Evolutionary conservation across 345 rosid species (phyloP).

Genomic region (Salix dunnii): DNA sequence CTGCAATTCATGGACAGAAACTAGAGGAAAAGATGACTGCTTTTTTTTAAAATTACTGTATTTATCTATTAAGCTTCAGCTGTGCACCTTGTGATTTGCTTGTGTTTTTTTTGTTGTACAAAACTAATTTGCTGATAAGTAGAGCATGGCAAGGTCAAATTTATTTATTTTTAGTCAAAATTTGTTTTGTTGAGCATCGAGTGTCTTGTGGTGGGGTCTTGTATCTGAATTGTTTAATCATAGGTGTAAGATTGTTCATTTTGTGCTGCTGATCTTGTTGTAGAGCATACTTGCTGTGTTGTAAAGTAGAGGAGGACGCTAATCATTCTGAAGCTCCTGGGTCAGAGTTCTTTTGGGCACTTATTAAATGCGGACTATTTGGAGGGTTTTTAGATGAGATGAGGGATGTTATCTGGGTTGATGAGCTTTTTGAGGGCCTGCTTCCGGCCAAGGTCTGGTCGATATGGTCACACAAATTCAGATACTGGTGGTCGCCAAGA

Average conservation of each 20-base stretch:
- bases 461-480: constrained; percentile 45
- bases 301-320: constrained; percentile 16
- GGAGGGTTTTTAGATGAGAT: constrained; percentile 68
- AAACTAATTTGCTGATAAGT: constrained; percentile 2
- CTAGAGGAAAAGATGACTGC: constrained; percentile 15
- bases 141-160: constrained; percentile 11
- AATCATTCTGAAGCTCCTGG: constrained; percentile 8
- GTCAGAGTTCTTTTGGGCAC: constrained; percentile 16
- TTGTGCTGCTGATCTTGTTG: constrained; percentile 19
- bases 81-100: neutral
- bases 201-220: neutral
- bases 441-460: constrained; percentile 72
- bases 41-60: constrained; percentile 10
- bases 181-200: constrained; percentile 5
- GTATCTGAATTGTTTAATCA: neutral
- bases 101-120: neutral
- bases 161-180: constrained; percentile 1
- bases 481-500: constrained; percentile 76
- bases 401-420: constrained; percentile 92
- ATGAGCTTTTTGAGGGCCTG: constrained; percentile 82
- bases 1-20: constrained; percentile 11
- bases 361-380: constrained; percentile 48
- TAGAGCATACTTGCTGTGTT: constrained; percentile 17
- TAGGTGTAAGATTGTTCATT: neutral
- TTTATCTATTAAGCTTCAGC: constrained; percentile 28